These are phyloP conservation scores for Plasmodium gonderi DNA, from an alignment of 169 alveolate species.

Conservation along the genomic window DNA sequence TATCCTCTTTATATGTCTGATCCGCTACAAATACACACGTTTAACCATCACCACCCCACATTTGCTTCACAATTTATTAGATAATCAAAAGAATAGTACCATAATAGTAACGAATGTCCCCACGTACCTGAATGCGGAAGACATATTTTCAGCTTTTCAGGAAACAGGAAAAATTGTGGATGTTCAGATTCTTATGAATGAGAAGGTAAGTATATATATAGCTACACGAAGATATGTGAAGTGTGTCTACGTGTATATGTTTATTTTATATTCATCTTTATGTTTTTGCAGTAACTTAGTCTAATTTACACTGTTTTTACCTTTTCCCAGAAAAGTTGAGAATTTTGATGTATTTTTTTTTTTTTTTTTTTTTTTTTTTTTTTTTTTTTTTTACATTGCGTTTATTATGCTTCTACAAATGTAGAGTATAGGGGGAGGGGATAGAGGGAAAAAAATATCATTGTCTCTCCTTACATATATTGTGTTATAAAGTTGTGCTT, in stretches of 20 bases:
- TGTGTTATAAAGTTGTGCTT: neutral
- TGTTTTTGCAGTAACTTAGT: no score
- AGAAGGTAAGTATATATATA: constrained; percentile 8
- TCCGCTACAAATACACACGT: no score
- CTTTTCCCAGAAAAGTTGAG: no score
- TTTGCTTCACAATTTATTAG: neutral
- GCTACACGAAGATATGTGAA: neutral
- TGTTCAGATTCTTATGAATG: constrained; percentile 57
- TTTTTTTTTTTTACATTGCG: no score
- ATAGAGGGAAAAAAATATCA: no score
- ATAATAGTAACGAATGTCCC: constrained; percentile 60
- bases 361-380: no score
- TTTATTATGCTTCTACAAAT: no score
- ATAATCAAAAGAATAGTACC: constrained; percentile 23
- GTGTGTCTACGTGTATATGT: neutral
- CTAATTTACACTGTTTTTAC: no score
- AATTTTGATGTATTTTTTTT: no score
- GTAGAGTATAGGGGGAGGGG: no score
- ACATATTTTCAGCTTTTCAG: constrained; percentile 44
- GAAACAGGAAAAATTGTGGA: constrained; percentile 59
- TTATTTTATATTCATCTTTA: neutral
- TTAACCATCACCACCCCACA: neutral
- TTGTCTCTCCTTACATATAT: no score
- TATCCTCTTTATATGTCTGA: no score
- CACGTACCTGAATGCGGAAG: constrained; percentile 50